Base-by-base conservation (phyloP, 306 rosid species). In the Prunus salicina region DNA sequence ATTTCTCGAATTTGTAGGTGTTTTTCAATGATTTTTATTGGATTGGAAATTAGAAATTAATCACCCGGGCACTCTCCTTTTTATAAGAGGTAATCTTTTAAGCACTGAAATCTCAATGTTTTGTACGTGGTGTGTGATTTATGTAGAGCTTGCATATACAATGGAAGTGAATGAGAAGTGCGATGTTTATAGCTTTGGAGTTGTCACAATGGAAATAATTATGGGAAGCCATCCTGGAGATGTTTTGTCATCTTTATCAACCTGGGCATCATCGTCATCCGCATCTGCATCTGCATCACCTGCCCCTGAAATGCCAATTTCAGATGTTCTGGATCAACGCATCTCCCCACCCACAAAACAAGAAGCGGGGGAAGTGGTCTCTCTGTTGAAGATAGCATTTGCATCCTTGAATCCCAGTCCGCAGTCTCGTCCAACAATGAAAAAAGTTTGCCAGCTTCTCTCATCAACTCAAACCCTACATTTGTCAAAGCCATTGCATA, bases 141-240 rank as follows among this genome's bases (percentile, higher is more conserved):
- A 18, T 16, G 22, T 22, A 52, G 58, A 52, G 58, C 58, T 52
- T 14, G 22, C 58, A 11, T 52, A 52, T 16, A 52, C 58, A 52
- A 52, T 52, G 58, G 20, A 16, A 16, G 58, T 82, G 14, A 75
- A 63, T 0, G 70, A 62, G 20, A 77, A 67, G 56, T 76, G 81
- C 7, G 81, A 77, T 28, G 81, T 77, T 55, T 81, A 71, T 53
- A 76, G 81, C 19, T 58, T 77, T 58, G 81, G 78, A 14, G 81
- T 76, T 32, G 85, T 52, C 11, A 46, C 51, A 46, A 1, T 46
- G 15, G 15, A 46, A 46, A 30, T 30, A 30, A 49, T 19, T 8
- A 0, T 55, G 1, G 60, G 60, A 46, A 11, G 0, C 3, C 60
- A 55, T n/a, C 25, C 25, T 0, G 4, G 4, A 55, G 60, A 55